Base-by-base conservation (phyloP, 441 rosid species). In the Pelargonium australe region DNA sequence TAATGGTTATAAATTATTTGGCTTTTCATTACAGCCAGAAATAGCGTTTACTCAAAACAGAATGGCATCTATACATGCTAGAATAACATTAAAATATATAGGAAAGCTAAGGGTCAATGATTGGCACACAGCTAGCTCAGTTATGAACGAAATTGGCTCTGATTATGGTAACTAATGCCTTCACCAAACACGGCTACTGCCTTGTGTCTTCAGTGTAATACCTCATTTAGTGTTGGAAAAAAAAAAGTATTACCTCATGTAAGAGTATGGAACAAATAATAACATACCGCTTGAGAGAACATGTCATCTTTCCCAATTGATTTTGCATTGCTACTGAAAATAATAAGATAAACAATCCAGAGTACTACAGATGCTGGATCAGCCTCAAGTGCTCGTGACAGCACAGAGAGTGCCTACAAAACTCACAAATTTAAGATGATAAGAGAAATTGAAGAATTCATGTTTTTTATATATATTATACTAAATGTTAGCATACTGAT, bases 321-420 rank as follows among this genome's bases (percentile, higher is more conserved):
- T 68, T 78, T 79, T 68, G 64, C 74, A 75, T 75, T 72, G 80
- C 85, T 75, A 70, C 81, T 77, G 83, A 73, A 90, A 68, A 92
- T 78, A 66, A 90, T 80, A 72, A 95, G 86, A 80, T 95, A 95
- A 64, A 82, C 77, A 43, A 82, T 85, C 99, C 99, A 95, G 75
- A 87, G 86, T 78, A 79, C 72, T 80, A 90, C 98, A 71, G 93
- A 90, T 64, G 86, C 68, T 40, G 86, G 89, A 76, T 88, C 86
- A 80, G 74, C 78, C 82, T 92, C 97, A 49, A 95, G 89, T 67
- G 93, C 89, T 67, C 91, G 83, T 75, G 96, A 86, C 51, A 95
- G 85, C 58, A 85, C 49, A 70, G 83, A 75, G 68, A 95, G 96
- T 70, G 95, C 91, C 99, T 95, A 85, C 74, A 80, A 77, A 76